Conservation (phyloP, 805 yeast genomes). For the Grigorovia humatica region DNA sequence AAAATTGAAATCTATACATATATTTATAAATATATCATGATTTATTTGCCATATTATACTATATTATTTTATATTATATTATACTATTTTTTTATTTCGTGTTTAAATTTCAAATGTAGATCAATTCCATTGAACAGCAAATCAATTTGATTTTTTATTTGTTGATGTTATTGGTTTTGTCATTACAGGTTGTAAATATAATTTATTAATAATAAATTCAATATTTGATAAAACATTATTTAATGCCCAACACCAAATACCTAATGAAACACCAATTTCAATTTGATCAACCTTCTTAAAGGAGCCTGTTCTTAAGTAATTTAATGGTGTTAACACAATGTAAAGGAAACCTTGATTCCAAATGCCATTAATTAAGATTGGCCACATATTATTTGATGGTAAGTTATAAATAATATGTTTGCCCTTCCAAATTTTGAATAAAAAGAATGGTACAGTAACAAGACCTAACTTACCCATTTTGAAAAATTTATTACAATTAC, state of each 20-base stretch:
- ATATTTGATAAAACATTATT: slow-evolving; percentile 20
- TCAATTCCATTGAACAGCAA: background rate
- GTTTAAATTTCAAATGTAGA: no score
- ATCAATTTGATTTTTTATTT: background rate
- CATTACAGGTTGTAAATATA: slow-evolving; percentile 11
- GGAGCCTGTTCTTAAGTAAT: slow-evolving; percentile 5
- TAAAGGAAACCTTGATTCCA: slow-evolving; percentile 27
- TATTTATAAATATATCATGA: no score
- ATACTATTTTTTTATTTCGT: no score
- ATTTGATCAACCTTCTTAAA: slow-evolving; percentile 4
- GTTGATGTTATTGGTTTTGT: background rate
- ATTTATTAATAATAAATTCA: slow-evolving; percentile 19
- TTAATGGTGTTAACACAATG: slow-evolving; percentile 20
- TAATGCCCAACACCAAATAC: slow-evolving; percentile 29
- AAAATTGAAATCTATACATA: background rate
- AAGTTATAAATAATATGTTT: slow-evolving; percentile 22
- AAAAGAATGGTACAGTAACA: slow-evolving; percentile 26
- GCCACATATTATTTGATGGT: slow-evolving; percentile 22
- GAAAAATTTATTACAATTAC: slow-evolving; percentile 6
- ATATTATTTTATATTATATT: no score
- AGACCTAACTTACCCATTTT: slow-evolving; percentile 13
- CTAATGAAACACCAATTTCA: slow-evolving; percentile 23
- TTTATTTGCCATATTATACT: no score
- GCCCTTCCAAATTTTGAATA: slow-evolving; percentile 26
- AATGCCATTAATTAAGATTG: slow-evolving; percentile 22